These are phyloP conservation scores for Scolecobasidium constrictum DNA, from an alignment of 2,329 filamentous ascomycete genomes.

Conservation along the genomic window DNA sequence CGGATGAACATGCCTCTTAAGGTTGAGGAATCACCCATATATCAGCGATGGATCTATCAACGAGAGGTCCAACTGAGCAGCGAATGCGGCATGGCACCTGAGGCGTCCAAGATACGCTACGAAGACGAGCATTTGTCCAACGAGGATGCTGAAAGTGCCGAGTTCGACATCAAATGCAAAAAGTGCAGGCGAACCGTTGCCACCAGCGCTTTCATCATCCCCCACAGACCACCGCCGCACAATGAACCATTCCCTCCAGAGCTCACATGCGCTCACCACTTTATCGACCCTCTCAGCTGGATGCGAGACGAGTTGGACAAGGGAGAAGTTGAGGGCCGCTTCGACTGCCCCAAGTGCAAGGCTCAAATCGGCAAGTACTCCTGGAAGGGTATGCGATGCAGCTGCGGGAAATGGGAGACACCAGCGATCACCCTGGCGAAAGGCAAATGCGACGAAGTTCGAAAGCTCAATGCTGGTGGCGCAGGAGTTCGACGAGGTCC, in stretches of 20 bases:
- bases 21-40: conserved; percentile 58
- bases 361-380: conserved; percentile 85
- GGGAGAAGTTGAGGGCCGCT: conserved; percentile 70
- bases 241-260: conserved; percentile 13
- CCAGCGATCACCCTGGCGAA: conserved; percentile 81
- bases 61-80: conserved; percentile 56
- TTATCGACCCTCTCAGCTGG: conserved; percentile 88
- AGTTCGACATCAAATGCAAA: conserved; percentile 67
- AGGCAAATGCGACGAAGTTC: conserved; percentile 66
- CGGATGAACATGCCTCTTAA: conserved; percentile 69
- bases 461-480: not conserved
- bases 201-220: conserved; percentile 55
- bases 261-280: conserved; percentile 65
- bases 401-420: conserved; percentile 80
- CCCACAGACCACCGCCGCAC: conserved; percentile 36
- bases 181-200: conserved; percentile 66
- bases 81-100: conserved; percentile 68
- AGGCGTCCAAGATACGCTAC: conserved; percentile 65
- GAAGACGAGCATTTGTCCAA: conserved; percentile 51
- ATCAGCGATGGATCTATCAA: conserved; percentile 68
- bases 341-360: conserved; percentile 78
- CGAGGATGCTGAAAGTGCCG: conserved; percentile 15
- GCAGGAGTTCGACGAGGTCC: conserved; percentile 7
- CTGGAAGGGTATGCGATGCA: conserved; percentile 92
- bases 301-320: conserved; percentile 81